Conservation (phyloP, 331 rosid species). For the Erythrophleum ivorense region DNA sequence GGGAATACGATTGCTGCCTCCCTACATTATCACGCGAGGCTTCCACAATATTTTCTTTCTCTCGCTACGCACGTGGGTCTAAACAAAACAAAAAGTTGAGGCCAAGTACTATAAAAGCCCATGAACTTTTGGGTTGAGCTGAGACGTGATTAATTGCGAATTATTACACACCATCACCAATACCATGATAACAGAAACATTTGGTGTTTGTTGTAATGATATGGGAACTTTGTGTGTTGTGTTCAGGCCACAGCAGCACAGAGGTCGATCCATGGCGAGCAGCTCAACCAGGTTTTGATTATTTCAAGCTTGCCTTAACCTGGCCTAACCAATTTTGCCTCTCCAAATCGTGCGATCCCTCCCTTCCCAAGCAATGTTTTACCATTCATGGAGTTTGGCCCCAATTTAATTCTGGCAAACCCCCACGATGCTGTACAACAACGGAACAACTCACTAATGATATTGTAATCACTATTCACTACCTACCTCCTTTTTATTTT, state of each 20-base stretch:
- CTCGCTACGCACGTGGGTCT: background rate
- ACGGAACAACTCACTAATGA: background rate
- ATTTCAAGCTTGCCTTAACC: background rate
- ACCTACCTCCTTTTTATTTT: background rate
- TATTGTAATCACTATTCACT: background rate
- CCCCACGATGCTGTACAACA: background rate
- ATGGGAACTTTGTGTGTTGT: background rate
- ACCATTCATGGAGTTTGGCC: background rate
- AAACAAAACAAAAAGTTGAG: background rate
- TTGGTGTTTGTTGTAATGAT: background rate
- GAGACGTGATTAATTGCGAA: background rate
- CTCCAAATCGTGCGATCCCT: background rate
- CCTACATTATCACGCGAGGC: too few relatives aligned
- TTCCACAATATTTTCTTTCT: background rate
- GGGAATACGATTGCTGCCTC: too few relatives aligned
- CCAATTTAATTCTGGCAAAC: background rate
- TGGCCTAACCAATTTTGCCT: background rate
- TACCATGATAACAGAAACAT: background rate
- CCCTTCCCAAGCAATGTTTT: background rate
- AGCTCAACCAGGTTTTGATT: background rate
- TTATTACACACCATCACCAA: background rate
- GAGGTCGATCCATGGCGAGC: background rate
- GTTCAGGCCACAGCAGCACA: background rate
- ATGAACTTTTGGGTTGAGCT: background rate
- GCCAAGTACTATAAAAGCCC: background rate